Evolutionary conservation across 179 eudicot species (phyloP), one percentile per base, ranked within the genome.

Genomic region (Nepenthes alata): DNA sequence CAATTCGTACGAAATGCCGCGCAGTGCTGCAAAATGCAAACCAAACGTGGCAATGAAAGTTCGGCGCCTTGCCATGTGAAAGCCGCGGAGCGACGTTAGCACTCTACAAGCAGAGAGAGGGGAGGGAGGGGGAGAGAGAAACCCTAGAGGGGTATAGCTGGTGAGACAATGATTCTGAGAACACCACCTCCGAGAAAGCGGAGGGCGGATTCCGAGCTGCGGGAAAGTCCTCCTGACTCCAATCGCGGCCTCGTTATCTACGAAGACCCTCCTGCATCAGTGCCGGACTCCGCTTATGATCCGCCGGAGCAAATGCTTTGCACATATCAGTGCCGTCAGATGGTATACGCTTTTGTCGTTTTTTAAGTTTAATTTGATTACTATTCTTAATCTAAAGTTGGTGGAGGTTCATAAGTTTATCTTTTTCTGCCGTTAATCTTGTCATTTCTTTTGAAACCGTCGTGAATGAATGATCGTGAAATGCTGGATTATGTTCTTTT

Each of bases 321-420:
- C 86, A 85, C 97, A 54, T 90, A 87, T 61, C 97, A 90, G 62
- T 90, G 97, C 72, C 95, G 91, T 41, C 97, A 90, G 68, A 75
- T 90, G 97, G 97, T 87, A 83, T 8, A 9, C 0, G 25, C 25
- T 25, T 25, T n/a, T 14, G 37, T 58, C 3, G 37, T 58, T 13
- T 11, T 35, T 47, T 10, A 13, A 8, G 2, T 34, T 48, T 65
- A 41, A 4, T 41, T 41, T 4, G 45, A 41, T 41, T 41, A 4
- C 45, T 7, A 41, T 41, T 41, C 45, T 41, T 41, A 4, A 41
- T 7, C 2, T 4, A 41, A 4, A 41, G 45, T 41, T 41, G 45
- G 8, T 41, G 6, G 8, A 41, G 6, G 5, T 41, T 41, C 45
- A 41, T 41, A 7, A 41, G 25, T 25, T 25, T 25, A 0, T 25